Percentiles rank a stretch among this genome's conserved stretches.
phyloP scores from a whole-genome alignment of 2,329 filamentous ascomycete species.

The Neurospora sp. region DNA sequence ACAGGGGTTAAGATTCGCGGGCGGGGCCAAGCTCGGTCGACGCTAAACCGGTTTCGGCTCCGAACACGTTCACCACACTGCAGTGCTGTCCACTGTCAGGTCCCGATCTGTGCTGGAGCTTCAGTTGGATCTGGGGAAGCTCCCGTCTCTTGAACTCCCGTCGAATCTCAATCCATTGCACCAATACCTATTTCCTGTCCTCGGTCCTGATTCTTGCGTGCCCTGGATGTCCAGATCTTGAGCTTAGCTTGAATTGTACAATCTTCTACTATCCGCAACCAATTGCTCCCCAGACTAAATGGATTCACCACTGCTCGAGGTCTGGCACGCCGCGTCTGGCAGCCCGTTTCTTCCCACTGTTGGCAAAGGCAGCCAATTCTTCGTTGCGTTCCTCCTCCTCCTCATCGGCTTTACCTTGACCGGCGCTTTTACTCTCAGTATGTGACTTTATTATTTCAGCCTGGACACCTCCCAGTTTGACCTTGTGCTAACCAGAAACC shows the following conservation, averaged over 20 bases:
- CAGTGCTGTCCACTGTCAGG: neutral
- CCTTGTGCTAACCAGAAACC: conserved; percentile 16
- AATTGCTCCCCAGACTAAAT: conserved; percentile 34
- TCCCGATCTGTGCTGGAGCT: neutral
- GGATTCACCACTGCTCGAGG: conserved; percentile 74
- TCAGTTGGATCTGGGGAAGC: neutral
- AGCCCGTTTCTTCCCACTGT: conserved; percentile 75
- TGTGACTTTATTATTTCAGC: conserved; percentile 17
- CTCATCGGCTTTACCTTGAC: conserved; percentile 62
- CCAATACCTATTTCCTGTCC: neutral
- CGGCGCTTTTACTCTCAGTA: conserved; percentile 81
- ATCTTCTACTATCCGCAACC: neutral
- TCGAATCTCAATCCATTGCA: neutral
- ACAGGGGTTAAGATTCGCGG: neutral
- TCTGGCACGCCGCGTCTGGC: conserved; percentile 88
- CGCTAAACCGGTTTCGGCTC: conserved; percentile 12
- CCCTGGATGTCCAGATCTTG: neutral
- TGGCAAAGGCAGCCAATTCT: conserved; percentile 76
- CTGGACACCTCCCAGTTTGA: neutral
- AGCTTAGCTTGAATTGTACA: neutral
- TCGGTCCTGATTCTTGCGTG: neutral
- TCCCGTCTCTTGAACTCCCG: neutral
- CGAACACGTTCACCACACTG: conserved; percentile 12
- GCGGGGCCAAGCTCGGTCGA: neutral
- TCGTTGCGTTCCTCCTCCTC: conserved; percentile 68